These are phyloP conservation scores for Cutaneotrichosporon sp. DNA, from an alignment of 1,284 basidiomycete genomes.

Conservation along the genomic window DNA sequence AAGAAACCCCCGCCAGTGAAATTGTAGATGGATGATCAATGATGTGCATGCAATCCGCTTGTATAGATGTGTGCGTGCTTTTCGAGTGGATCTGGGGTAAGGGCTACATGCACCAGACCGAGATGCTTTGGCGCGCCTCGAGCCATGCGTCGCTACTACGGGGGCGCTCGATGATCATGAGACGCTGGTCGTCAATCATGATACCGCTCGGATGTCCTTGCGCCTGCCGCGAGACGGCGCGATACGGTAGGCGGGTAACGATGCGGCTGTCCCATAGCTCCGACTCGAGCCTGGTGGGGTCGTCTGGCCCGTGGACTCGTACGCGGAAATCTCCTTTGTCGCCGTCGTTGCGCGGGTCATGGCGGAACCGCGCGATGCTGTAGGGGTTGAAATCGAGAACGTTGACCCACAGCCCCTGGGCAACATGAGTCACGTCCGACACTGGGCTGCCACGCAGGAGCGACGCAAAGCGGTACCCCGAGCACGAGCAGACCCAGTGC, in stretches of 20 bases:
- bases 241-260: constrained; percentile 26
- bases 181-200: constrained; percentile 43
- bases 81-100: too few species aligned
- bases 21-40: too few species aligned
- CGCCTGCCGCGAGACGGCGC: constrained; percentile 21
- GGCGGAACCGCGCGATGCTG: constrained; percentile 9
- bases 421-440: background rate
- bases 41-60: too few species aligned
- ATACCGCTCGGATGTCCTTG: constrained; percentile 30
- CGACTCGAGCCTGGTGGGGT: constrained; percentile 20
- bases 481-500: constrained; percentile 45
- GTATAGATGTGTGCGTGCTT: too few species aligned
- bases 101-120: constrained; percentile 2
- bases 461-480: constrained; percentile 43
- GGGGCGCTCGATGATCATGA: background rate
- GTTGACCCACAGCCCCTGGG: constrained; percentile 2
- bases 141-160: background rate
- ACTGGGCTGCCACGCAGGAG: constrained; percentile 7
- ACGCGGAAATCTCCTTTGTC: constrained; percentile 3
- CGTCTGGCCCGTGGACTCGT: background rate
- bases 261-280: constrained; percentile 31
- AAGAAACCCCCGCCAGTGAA: too few species aligned
- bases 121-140: background rate
- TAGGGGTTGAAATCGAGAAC: constrained; percentile 40
- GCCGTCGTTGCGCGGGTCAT: background rate